Base-by-base conservation (phyloP, 345 rosid species). In the Bretschneidera sinensis region DNA sequence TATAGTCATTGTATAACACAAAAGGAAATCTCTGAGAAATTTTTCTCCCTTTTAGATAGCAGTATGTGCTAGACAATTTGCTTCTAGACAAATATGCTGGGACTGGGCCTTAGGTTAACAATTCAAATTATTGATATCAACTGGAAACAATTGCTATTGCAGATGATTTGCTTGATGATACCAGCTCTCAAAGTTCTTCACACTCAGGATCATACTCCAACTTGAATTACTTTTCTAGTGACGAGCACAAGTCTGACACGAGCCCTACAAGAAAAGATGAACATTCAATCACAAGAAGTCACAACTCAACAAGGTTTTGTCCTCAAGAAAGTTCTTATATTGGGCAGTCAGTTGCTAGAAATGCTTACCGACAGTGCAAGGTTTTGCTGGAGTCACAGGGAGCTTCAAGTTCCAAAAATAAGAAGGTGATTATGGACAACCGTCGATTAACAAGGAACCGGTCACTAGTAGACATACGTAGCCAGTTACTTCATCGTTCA, bases 151-250 rank as follows among this genome's bases (percentile, higher is more conserved):
- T 60, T 69, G 59, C 17, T 71, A 49, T 61, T 78, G 86, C 89
- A 86, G 89, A 84, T 84, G 84, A 76, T 74, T 70, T 70, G 55
- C 59, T 51, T 68, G 86, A 86, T 70, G 90, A 86, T 67, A 75
- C 84, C 58, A 65, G 81, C 70, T 86, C 94, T 70, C 80, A 75
- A 54, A 73, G 87, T 73, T 86, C 89, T 73, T 76, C 84, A 57
- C 60, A 71, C 72, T 80, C 89, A 63, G 87, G 79, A 71, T 68
- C 81, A 57, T 86, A 79, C 67, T 74, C 84, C 65, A 74, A 74
- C 79, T 39, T 81, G 71, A 78, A 67, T 64, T 86, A 81, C 78
- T 34, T 73, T 57, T 70, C 66, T 51, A 72, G 73, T 5, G 85
- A 81, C 28, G 87, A 83, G 45, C 62, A 71, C 71, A 75, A 52